Conservation (phyloP, 2,329 filamentous ascomycete species). For the Aspergillus sojae region DNA sequence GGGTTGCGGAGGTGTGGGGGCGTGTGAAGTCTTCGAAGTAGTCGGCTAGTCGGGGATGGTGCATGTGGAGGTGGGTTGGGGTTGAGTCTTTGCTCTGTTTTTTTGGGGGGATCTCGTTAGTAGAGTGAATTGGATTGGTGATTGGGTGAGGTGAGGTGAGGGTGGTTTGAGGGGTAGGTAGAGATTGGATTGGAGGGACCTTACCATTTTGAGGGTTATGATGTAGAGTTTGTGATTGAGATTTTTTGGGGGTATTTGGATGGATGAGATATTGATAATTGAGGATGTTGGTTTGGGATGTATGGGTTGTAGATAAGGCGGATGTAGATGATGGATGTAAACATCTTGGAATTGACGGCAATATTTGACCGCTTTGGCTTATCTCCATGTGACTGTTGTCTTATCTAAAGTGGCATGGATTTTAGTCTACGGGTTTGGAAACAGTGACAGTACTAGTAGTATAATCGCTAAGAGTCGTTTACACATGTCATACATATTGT, state of each 20-base stretch:
- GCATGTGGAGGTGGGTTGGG: constrained; percentile 52
- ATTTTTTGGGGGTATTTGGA: neutral
- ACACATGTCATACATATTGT: neutral
- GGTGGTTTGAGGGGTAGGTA: no score
- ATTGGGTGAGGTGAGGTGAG: no score
- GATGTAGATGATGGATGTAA: neutral
- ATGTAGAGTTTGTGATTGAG: neutral
- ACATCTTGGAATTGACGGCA: neutral
- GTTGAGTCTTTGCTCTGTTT: constrained; percentile 54
- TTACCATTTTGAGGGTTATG: constrained; percentile 25
- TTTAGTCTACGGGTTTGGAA: neutral
- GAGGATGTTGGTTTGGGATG: neutral
- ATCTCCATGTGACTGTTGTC: neutral
- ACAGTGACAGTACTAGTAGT: neutral
- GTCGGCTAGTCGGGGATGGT: constrained; percentile 51
- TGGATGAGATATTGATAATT: neutral
- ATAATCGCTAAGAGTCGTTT: neutral
- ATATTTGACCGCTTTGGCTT: neutral
- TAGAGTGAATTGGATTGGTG: neutral
- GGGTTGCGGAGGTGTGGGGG: constrained; percentile 39
- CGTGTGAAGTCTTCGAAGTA: constrained; percentile 55
- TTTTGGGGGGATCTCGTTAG: neutral
- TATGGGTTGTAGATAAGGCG: neutral
- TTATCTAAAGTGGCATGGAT: neutral
- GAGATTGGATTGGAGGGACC: neutral